Percentiles rank a stretch among this genome's conserved stretches.
Evolutionary conservation across 78 protist genomes (phyloP).

Genomic region (Anaeramoeba ignava): DNA sequence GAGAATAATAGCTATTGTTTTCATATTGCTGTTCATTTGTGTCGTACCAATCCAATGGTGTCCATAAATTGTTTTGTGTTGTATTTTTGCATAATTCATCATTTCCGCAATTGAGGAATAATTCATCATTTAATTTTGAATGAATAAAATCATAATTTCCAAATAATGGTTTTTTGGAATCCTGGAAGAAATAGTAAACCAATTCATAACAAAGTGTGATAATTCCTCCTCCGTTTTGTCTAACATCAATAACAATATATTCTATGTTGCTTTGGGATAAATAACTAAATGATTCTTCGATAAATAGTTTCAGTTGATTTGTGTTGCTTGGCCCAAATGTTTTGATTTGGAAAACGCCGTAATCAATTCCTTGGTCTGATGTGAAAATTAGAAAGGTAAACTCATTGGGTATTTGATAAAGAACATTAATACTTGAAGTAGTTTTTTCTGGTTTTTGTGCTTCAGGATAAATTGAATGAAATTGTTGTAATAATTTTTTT

Average conservation of each 20-base stretch:
- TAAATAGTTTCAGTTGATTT: too few species aligned
- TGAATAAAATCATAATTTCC: slow-evolving; percentile 1
- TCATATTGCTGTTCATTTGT: neutral
- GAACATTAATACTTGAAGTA: too few species aligned
- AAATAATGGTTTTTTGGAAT: neutral
- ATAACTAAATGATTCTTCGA: neutral
- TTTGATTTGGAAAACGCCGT: too few species aligned
- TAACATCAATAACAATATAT: neutral
- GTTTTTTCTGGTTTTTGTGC: too few species aligned
- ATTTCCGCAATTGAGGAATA: neutral
- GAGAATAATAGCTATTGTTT: neutral
- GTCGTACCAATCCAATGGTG: neutral
- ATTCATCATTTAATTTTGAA: neutral
- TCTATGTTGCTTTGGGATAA: neutral
- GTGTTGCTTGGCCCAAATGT: too few species aligned
- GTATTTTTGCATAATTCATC: neutral
- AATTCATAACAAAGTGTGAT: neutral
- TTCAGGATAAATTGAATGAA: too few species aligned
- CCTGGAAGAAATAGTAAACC: neutral
- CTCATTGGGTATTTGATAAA: too few species aligned
- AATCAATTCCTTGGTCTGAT: too few species aligned
- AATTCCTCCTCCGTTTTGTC: neutral
- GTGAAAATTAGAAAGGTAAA: too few species aligned
- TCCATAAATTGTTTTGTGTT: neutral
- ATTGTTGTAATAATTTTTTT: too few species aligned